These are phyloP conservation scores for Pseudogymnoascus destructans DNA, from an alignment of 2,329 filamentous ascomycete genomes.

Conservation along the genomic window DNA sequence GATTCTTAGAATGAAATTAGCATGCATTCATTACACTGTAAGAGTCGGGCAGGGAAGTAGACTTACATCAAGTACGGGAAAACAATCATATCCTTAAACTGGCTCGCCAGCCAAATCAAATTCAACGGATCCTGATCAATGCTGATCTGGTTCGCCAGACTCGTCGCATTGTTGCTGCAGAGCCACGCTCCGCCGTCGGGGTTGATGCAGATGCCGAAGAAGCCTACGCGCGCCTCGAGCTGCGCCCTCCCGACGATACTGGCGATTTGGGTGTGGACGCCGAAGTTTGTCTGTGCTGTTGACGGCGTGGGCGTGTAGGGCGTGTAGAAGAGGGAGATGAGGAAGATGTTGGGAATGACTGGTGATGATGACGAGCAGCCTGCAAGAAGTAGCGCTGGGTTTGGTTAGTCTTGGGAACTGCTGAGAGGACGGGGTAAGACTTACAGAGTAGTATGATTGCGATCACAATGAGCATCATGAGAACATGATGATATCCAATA, in stretches of 20 bases:
- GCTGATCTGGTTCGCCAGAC: constrained; percentile 75
- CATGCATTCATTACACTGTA: background rate
- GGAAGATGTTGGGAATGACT: constrained; percentile 81
- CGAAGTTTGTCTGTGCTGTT: constrained; percentile 82
- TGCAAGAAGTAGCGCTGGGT: constrained; percentile 71
- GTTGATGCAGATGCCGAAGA: constrained; percentile 95
- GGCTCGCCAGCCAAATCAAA: constrained; percentile 88
- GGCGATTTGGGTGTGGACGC: constrained; percentile 68
- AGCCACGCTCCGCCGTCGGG: constrained; percentile 82
- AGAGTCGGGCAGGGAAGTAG: background rate
- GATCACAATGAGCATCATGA: constrained; percentile 93
- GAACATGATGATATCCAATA: constrained; percentile 66
- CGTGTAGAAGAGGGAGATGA: constrained; percentile 91
- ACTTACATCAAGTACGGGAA: constrained; percentile 91
- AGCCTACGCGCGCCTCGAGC: constrained; percentile 85
- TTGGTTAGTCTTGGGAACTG: constrained; percentile 12
- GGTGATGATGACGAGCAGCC: constrained; percentile 78
- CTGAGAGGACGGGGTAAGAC: constrained; percentile 28
- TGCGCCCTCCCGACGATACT: constrained; percentile 79
- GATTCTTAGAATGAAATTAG: constrained; percentile 47
- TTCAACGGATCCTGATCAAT: constrained; percentile 94
- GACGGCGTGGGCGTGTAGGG: constrained; percentile 70
- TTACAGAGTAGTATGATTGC: constrained; percentile 90
- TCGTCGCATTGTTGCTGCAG: constrained; percentile 94
- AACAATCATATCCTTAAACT: constrained; percentile 97